Base-by-base conservation (phyloP, 768 basidiomycete species). In the Tricholoma saponaceum region DNA sequence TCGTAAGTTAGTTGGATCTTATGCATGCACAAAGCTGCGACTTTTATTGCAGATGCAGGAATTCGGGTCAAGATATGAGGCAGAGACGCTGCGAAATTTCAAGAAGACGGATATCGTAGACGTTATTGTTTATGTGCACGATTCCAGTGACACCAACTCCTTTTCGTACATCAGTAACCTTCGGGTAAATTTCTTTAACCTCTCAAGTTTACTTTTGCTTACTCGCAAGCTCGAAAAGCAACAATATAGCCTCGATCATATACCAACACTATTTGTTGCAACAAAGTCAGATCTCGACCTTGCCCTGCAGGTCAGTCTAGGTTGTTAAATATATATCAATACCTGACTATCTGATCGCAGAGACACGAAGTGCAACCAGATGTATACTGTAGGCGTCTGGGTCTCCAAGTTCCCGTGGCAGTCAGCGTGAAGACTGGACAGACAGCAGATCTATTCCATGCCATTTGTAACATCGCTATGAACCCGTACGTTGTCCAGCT, bases 311-410 rank as follows among this genome's bases (percentile, higher is more conserved):
- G 92, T 89, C 57, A 60, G 79, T 66, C 13, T 16, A 43, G 9
- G 26, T 41, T 41, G 14, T 44, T 39, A 0, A n/a, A 44, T 25
- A 44, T n/a, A 9, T 30, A 18, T 50, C 9, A 9, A 18, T 9
- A 22, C 41, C 16, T 54, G 2, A 25, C 53, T 55, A 52, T 52
- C 60, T 53, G 43, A 57, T 58, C 57, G 18, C 67, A 97, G 90
- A 80, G 96, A 69, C 96, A 98, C 70, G 96, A 99, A 77, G 95
- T 98, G 20, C 96, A 99, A 67, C 96, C 96, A 35, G 96, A 98
- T 67, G 93, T 95, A 12, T 99, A 99, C 68, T 96, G 94, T 69
- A 79, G 95, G 68, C 80, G 93, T 59, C 73, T 98, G 52, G 84
- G 86, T 8, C 78, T 99, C n/a, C 92, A 90, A 61, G 93, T 96